Conservation (phyloP, 2,329 filamentous ascomycete species). For the Peltaster fructicola region DNA sequence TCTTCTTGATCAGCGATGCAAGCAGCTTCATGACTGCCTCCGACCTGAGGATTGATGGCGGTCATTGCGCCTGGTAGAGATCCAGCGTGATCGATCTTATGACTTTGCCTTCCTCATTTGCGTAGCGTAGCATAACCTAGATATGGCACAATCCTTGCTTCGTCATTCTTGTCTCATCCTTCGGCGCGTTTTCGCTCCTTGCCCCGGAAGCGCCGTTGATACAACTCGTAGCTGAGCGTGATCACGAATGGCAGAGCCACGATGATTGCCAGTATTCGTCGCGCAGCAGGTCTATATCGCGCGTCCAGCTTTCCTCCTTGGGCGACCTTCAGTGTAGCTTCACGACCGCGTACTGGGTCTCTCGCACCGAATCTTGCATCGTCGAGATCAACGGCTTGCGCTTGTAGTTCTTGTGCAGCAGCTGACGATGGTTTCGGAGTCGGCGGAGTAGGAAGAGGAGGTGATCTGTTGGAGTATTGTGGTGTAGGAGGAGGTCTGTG, state of each 20-base stretch:
- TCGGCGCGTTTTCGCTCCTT: conserved; percentile 15
- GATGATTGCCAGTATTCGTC: conserved; percentile 10
- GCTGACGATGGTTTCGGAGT: conserved; percentile 10
- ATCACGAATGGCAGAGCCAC: conserved; percentile 13
- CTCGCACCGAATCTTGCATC: conserved; percentile 1
- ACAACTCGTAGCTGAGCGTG: conserved; percentile 13
- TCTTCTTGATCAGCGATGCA: conserved; percentile 23
- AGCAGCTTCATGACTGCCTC: conserved; percentile 39
- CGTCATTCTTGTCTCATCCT: conserved; percentile 1
- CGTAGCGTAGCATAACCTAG: conserved; percentile 2
- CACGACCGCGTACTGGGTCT: conserved; percentile 9
- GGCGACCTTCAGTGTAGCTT: conserved; percentile 10
- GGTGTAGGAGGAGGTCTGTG: no score
- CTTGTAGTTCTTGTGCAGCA: no score
- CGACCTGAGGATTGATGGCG: conserved; percentile 37
- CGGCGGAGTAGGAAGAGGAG: conserved; percentile 7
- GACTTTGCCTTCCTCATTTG: conserved; percentile 1
- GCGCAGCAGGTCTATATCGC: conserved; percentile 11
- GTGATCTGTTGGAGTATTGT: no score
- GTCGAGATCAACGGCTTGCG: no score
- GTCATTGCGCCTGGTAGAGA: conserved; percentile 34
- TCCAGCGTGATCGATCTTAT: conserved; percentile 2
- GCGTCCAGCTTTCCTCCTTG: conserved; percentile 11
- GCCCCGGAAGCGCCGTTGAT: conserved; percentile 12
- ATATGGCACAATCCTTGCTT: conserved; percentile 1